Base-by-base conservation (phyloP, 1,284 basidiomycete species). In the Nidula niveotomentosa region DNA sequence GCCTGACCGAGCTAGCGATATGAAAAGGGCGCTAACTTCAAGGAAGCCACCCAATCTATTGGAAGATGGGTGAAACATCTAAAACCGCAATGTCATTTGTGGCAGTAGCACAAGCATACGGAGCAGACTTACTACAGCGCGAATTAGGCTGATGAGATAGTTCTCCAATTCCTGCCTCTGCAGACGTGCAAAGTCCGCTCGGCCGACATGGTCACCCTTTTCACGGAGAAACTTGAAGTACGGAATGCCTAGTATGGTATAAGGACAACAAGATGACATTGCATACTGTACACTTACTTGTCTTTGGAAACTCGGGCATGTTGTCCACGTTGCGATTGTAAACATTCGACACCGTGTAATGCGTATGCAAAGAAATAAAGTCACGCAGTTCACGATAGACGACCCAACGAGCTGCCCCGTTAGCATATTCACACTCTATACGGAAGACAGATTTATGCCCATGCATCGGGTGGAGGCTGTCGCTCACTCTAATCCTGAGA, bases 11-110 rank as follows among this genome's bases (percentile, higher is more conserved):
- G 95, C 93, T 6, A 96, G 81, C 6, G 86, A 74, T 53, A 98
- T 85, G 2, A 91, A 96, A 33, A 99, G 76, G 0, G 95, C 89
- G 48, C 93, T 96, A 48, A 99, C 83, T 71, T 99, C 97, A 53
- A 99, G 84, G 73, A 99, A 99, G n/a, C 88, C 88, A 57, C 92
- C 90, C 0, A 99, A 74, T 23, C 96, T 86, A 65, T 98, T 99
- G 0, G 94, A 87, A 46, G 95, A 88, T 1, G 96, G 93, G 63
- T 95, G 92, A 75, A 98, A 98, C 92, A 98, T 97, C 93, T 97
- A 60, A n/a, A 37, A 36, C 49, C 13, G 34, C 39, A 9, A 23
- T 5, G 23, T 23, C 23, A 23, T 23, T 23, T 23, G 23, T 23
- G 23, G 23, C 23, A 23, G 23, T 23, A 23, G 23, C 23, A 23